These are phyloP conservation scores for Oryza meridionalis DNA, from an alignment of 176 grass and related monocot genomes.

Conservation along the genomic window DNA sequence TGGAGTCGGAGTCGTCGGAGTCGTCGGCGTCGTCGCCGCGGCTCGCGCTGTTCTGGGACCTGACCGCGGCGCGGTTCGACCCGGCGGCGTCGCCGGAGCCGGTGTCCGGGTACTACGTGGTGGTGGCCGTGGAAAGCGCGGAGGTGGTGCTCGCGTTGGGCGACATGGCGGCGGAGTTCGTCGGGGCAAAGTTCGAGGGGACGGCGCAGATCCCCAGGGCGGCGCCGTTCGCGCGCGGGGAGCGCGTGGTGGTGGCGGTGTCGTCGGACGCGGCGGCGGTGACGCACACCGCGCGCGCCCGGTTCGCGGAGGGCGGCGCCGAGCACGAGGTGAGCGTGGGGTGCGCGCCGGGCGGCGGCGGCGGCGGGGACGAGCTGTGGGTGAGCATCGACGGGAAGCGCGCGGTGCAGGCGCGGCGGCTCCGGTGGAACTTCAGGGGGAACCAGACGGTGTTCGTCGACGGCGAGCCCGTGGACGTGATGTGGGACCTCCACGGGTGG, in stretches of 20 bases:
- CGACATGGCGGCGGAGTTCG: conserved; percentile 65
- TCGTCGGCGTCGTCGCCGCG: too few relatives aligned
- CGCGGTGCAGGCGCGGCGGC: conserved; percentile 62
- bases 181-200: conserved; percentile 63
- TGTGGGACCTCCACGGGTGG: conserved; percentile 93
- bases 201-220: conserved; percentile 51
- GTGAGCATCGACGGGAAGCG: conserved; percentile 78
- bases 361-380: conserved; percentile 61
- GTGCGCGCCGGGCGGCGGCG: not conserved
- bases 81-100: conserved; percentile 53
- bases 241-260: conserved; percentile 59
- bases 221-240: conserved; percentile 46
- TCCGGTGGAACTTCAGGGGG: conserved; percentile 87
- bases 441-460: conserved; percentile 99
- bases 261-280: not conserved
- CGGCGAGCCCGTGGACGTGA: conserved; percentile 74
- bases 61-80: conserved; percentile 55
- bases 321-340: conserved; percentile 89
- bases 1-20: not conserved
- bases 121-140: conserved; percentile 55
- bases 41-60: conserved; percentile 83
- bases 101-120: conserved; percentile 63
- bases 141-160: conserved; percentile 77
- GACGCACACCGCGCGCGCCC: conserved; percentile 46
- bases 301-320: conserved; percentile 59